Evolutionary conservation across 2,329 filamentous ascomycete genomes (phyloP).

Genomic region (Claviceps sp.): DNA sequence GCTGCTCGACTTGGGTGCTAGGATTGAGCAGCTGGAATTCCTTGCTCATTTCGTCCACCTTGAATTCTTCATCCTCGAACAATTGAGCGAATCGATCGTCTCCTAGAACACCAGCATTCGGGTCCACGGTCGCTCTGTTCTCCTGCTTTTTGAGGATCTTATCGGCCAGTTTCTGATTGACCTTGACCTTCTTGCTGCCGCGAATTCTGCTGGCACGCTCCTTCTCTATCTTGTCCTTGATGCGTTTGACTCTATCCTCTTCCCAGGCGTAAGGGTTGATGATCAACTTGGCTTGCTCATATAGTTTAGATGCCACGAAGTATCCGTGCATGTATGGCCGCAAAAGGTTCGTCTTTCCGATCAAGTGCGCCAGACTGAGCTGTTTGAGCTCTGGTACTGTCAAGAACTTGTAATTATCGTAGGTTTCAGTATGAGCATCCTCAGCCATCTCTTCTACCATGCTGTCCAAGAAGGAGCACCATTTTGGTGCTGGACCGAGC

Average conservation of each 20-base stretch:
- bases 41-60: constrained; percentile 74
- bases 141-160: constrained; percentile 56
- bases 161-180: constrained; percentile 73
- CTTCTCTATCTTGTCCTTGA: constrained; percentile 93
- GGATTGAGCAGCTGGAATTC: constrained; percentile 87
- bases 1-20: constrained; percentile 47
- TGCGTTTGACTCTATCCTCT: constrained; percentile 77
- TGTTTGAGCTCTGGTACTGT: constrained; percentile 74
- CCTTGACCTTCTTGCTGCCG: constrained; percentile 93
- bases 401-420: constrained; percentile 99
- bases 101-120: constrained; percentile 53
- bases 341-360: constrained; percentile 80
- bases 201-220: constrained; percentile 90
- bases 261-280: constrained; percentile 90
- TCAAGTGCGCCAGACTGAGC: constrained; percentile 74
- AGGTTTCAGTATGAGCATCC: constrained; percentile 62
- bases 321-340: constrained; percentile 98
- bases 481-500: constrained; percentile 81
- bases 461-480: constrained; percentile 95
- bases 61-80: constrained; percentile 88
- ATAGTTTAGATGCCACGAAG: constrained; percentile 89
- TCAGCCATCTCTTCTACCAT: constrained; percentile 98
- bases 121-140: constrained; percentile 43
- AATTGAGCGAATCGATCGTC: constrained; percentile 79
- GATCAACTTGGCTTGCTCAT: constrained; percentile 88